A percentile compares a stretch with the other conserved stretches of the same genome.
These are phyloP conservation scores for Gracilariopsis chorda DNA, from an alignment of 23 red algal species.

Conservation along the genomic window DNA sequence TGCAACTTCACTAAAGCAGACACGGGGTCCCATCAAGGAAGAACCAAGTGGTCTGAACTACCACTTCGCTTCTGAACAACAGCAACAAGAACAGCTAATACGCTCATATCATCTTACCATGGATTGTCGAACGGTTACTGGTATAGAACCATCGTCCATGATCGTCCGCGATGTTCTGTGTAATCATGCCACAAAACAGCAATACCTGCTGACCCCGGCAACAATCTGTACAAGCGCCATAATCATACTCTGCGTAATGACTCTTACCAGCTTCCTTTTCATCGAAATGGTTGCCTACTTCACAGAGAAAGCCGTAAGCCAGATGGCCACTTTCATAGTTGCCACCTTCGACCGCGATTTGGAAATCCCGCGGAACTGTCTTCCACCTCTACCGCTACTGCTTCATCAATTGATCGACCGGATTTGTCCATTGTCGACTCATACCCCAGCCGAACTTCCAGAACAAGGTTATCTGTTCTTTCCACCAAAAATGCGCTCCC, in stretches of 20 bases:
- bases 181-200: too few species aligned
- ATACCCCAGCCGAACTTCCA: conserved; percentile 39
- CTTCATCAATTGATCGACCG: conserved; percentile 23
- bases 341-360: background rate
- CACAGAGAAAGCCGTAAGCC: background rate
- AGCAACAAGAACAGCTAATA: too few species aligned
- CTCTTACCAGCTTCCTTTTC: background rate
- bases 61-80: too few species aligned
- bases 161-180: too few species aligned
- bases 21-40: too few species aligned
- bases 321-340: background rate
- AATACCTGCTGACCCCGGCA: background rate
- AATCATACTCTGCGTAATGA: background rate
- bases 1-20: too few species aligned
- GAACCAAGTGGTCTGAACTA: too few species aligned
- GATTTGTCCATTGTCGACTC: conserved; percentile 24
- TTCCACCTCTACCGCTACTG: background rate
- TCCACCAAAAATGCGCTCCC: background rate
- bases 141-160: too few species aligned
- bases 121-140: too few species aligned
- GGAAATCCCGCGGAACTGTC: background rate
- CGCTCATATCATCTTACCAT: too few species aligned
- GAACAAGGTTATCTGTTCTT: background rate
- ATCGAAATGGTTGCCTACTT: background rate
- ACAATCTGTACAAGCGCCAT: background rate